Evolutionary conservation across 345 rosid genomes (phyloP), one percentile per base, ranked within the genome.

Genomic region (Salix udensis): DNA sequence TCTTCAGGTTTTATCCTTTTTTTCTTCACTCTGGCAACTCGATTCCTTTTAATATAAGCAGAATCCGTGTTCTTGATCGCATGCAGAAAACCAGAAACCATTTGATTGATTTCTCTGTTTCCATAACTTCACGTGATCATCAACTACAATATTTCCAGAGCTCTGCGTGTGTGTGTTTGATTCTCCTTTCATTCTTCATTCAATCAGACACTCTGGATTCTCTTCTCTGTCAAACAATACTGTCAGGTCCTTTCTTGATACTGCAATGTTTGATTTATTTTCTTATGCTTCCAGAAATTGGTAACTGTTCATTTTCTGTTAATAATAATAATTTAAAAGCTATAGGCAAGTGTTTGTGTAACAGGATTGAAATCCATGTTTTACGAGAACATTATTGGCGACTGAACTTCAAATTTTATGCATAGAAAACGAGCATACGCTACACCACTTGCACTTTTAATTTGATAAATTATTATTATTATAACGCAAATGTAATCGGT

Each of bases 1-100:
- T 79, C 90, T 74, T 61, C 91, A 82, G 94, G 94, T 90, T 83
- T 73, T 30, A 21, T 62, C 71, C n/a, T n/a, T n/a, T 58, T 68
- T 69, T 67, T n/a, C 66, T 48, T 71, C 39, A 36, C 70, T 69
- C 53, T 65, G 55, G 10, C 14, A 50, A 18, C 6, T 4, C 9
- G 68, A 8, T n/a, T n/a, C 5, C 11, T 64, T 24, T 60, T n/a
- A n/a, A n/a, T n/a, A n/a, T n/a, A n/a, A n/a, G n/a, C n/a, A n/a
- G n/a, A n/a, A n/a, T n/a, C n/a, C n/a, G n/a, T n/a, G n/a, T n/a
- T n/a, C n/a, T n/a, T n/a, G n/a, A n/a, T n/a, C n/a, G n/a, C n/a
- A n/a, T n/a, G n/a, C n/a, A n/a, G n/a, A n/a, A n/a, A n/a, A n/a
- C n/a, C n/a, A n/a, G n/a, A n/a, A n/a, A 42, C 16, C 26, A 23